Conservation (phyloP, 495 filamentous ascomycete species). For the Podospora sp. region DNA sequence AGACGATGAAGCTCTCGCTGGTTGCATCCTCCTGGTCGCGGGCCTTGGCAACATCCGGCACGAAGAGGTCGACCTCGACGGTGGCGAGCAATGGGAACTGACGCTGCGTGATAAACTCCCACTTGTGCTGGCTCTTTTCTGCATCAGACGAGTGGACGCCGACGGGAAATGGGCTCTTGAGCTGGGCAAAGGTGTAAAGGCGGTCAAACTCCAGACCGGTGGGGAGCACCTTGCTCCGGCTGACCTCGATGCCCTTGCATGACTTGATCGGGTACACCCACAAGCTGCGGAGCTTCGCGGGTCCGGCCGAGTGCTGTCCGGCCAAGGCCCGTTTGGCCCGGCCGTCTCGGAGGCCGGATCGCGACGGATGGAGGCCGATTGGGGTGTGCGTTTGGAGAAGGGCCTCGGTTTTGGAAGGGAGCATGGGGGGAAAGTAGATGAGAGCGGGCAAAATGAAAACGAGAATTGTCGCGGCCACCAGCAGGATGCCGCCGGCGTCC, state of each 20-base stretch:
- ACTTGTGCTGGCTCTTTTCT: constrained; percentile 56
- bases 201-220: constrained; percentile 83
- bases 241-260: constrained; percentile 77
- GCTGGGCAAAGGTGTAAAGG: constrained; percentile 78
- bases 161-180: constrained; percentile 56
- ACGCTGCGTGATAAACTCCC: constrained; percentile 81
- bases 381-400: constrained; percentile 48
- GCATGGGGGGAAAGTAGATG: constrained; percentile 49
- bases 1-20: constrained; percentile 57
- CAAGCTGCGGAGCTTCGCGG: constrained; percentile 68
- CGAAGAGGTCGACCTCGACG: constrained; percentile 76
- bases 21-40: constrained; percentile 46
- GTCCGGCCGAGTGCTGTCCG: constrained; percentile 33
- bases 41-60: constrained; percentile 65
- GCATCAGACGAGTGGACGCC: constrained; percentile 39
- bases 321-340: constrained; percentile 9
- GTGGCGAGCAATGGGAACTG: constrained; percentile 72
- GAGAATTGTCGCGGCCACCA: constrained; percentile 49
- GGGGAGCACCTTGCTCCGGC: constrained; percentile 63
- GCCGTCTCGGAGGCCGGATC: constrained; percentile 42
- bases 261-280: constrained; percentile 90
- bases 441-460: constrained; percentile 53
- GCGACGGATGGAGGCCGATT: constrained; percentile 40
- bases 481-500: constrained; percentile 36
- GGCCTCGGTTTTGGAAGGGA: constrained; percentile 50